A percentile compares a stretch with the other conserved stretches of the same genome.
These are phyloP conservation scores for Kluyveromyces marxianus DNA, from an alignment of 1,139 yeast genomes.

Conservation along the genomic window DNA sequence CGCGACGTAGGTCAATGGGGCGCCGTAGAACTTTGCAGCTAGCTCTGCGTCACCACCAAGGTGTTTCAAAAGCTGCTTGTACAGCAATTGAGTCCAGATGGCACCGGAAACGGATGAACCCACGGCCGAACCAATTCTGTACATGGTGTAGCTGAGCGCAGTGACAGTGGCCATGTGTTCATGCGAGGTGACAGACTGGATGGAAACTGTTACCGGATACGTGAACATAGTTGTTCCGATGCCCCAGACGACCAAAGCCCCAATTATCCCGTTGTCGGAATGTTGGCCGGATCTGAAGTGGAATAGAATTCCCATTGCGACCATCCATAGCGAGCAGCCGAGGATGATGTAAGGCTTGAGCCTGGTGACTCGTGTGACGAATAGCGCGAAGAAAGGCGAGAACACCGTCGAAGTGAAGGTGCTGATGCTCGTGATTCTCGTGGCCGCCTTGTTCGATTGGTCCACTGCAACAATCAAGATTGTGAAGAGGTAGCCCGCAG, in stretches of 20 bases:
- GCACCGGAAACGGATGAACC: conserved; percentile 46
- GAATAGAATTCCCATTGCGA: conserved; percentile 49
- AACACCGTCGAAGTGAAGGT: conserved; percentile 57
- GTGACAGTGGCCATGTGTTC: conserved; percentile 54
- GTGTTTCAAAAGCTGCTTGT: conserved; percentile 20
- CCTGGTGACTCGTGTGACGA: conserved; percentile 42
- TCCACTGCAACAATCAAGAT: conserved; percentile 53
- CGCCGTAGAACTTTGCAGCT: conserved; percentile 40
- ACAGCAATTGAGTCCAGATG: conserved; percentile 47
- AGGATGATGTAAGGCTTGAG: conserved; percentile 50
- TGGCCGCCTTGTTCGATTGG: conserved; percentile 51
- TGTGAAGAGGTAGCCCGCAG: conserved; percentile 55
- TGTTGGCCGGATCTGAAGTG: conserved; percentile 47
- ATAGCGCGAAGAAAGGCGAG: conserved; percentile 51
- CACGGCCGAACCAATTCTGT: conserved; percentile 49
- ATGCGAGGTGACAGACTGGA: conserved; percentile 51
- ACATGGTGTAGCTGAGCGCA: conserved; percentile 45
- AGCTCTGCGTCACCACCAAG: conserved; percentile 25
- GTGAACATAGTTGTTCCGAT: conserved; percentile 69
- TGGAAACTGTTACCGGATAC: conserved; percentile 54
- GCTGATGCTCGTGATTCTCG: conserved; percentile 52
- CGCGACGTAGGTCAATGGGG: conserved; percentile 41
- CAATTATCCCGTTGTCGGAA: conserved; percentile 49
- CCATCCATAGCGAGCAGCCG: conserved; percentile 47
- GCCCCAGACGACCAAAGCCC: conserved; percentile 55